phyloP scores from a whole-genome alignment of 495 filamentous ascomycete species.

The Penicillium ucsense region DNA sequence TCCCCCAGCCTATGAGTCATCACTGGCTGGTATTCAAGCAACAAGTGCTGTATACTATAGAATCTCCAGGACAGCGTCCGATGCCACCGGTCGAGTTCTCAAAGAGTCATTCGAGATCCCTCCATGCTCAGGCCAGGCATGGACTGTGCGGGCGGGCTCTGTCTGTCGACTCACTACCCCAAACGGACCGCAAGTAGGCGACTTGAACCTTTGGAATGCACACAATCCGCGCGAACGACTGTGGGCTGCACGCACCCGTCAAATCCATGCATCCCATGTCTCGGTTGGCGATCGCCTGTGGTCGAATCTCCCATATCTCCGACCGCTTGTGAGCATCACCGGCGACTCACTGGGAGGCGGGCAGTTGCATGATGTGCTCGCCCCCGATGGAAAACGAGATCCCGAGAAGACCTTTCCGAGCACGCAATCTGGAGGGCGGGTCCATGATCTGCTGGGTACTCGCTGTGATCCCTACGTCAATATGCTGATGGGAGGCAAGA shows the following conservation, averaged over 20 bases:
- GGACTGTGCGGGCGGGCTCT: conserved; percentile 50
- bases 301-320: conserved; percentile 66
- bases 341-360: conserved; percentile 54
- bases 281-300: conserved; percentile 61
- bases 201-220: conserved; percentile 72
- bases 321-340: conserved; percentile 63
- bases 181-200: conserved; percentile 67
- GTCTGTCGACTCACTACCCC: conserved; percentile 65
- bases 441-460: conserved; percentile 70
- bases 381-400: conserved; percentile 25
- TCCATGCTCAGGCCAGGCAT: conserved; percentile 51
- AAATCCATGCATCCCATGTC: conserved; percentile 67
- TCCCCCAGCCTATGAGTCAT: conserved; percentile 33
- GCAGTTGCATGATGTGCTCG: conserved; percentile 39
- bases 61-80: conserved; percentile 29
- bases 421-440: conserved; percentile 40
- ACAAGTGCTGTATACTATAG: conserved; percentile 29
- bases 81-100: conserved; percentile 20
- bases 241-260: conserved; percentile 70
- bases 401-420: conserved; percentile 28
- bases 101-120: conserved; percentile 32
- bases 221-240: conserved; percentile 69
- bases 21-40: conserved; percentile 25
- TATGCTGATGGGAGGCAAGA: conserved; percentile 54
- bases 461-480: conserved; percentile 71